Conservation (phyloP, 179 eudicot species). For the Camellia oleifera region DNA sequence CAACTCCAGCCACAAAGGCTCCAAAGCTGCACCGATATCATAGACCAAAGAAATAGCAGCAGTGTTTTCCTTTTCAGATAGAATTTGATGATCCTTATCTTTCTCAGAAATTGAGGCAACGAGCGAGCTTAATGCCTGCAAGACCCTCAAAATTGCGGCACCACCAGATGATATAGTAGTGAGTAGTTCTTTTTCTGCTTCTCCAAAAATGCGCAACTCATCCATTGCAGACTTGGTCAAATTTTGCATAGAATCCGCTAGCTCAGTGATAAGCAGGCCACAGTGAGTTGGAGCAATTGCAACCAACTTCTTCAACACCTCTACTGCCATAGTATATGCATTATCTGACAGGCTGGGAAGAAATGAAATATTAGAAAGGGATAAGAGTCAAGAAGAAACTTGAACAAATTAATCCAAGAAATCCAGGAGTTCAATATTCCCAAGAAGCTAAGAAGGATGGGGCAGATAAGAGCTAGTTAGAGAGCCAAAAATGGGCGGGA, state of each 20-base stretch:
- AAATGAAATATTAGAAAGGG: constrained; percentile 11
- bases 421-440: background rate
- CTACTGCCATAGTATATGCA: constrained; percentile 83
- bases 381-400: constrained; percentile 4
- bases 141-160: constrained; percentile 80
- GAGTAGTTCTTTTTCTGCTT: constrained; percentile 73
- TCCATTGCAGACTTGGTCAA: constrained; percentile 75
- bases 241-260: constrained; percentile 68
- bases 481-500: background rate
- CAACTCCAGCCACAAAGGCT: constrained; percentile 93
- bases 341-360: constrained; percentile 79
- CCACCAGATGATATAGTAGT: constrained; percentile 82
- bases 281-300: constrained; percentile 71
- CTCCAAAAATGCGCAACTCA: constrained; percentile 70
- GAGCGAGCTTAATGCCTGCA: constrained; percentile 90
- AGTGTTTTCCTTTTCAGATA: constrained; percentile 42
- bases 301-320: constrained; percentile 85
- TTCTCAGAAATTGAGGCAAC: constrained; percentile 60
- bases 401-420: background rate
- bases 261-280: constrained; percentile 77
- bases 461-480: background rate
- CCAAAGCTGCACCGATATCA: constrained; percentile 69
- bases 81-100: constrained; percentile 40
- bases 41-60: constrained; percentile 52
- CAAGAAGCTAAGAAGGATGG: constrained; percentile 3